Evolutionary conservation across 2,329 filamentous ascomycete species (phyloP).

Genomic region (Hirsutella minnesotensis): DNA sequence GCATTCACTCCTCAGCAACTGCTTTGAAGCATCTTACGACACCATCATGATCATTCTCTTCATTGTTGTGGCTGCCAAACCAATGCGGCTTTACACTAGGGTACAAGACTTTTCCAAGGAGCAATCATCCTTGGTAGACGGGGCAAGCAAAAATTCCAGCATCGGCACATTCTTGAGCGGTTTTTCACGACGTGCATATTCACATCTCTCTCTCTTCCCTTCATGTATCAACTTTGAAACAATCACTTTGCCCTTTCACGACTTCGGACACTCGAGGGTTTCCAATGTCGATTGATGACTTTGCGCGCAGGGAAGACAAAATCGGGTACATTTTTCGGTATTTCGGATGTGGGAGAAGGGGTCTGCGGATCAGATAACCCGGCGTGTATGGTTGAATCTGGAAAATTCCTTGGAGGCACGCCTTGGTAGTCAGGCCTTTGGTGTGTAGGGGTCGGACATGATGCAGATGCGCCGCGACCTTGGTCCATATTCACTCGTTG

Average conservation of each 20-base stretch:
- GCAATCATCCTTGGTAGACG: constrained; percentile 19
- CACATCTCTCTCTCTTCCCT: constrained; percentile 26
- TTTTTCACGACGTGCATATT: constrained; percentile 27
- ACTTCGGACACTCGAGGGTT: constrained; percentile 11
- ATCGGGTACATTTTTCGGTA: constrained; percentile 1
- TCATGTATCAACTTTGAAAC: constrained; percentile 30
- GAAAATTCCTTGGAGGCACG: neutral
- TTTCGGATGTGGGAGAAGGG: constrained; percentile 7
- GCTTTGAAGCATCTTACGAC: constrained; percentile 3
- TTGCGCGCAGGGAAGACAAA: constrained; percentile 9
- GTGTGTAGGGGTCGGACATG: neutral
- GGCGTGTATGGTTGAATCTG: constrained; percentile 16
- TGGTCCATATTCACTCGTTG: no score
- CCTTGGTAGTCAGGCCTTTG: neutral
- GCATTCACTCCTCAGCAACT: neutral
- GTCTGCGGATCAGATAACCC: constrained; percentile 5
- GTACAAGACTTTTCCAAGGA: constrained; percentile 8
- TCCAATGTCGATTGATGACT: constrained; percentile 18
- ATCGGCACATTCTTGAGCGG: constrained; percentile 21
- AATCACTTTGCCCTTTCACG: constrained; percentile 17
- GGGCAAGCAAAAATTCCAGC: constrained; percentile 21
- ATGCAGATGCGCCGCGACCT: no score
- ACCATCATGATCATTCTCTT: constrained; percentile 6
- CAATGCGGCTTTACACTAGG: constrained; percentile 14
- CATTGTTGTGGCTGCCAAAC: neutral